Conservation (phyloP, 495 filamentous ascomycete genomes). For the Venustampulla echinocandica region DNA sequence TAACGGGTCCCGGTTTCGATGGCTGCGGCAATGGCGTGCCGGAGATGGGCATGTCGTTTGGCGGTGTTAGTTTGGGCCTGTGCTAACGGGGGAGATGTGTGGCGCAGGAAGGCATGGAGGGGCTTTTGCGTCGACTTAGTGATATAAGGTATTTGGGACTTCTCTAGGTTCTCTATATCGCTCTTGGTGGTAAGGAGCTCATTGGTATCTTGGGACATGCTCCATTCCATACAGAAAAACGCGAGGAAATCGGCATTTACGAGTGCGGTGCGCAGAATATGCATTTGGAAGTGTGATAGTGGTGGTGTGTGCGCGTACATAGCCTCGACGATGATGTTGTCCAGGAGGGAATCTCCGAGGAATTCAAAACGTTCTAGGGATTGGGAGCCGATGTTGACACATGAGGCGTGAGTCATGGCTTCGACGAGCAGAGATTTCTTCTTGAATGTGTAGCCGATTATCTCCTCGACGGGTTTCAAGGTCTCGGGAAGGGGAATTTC, state of each 20-base stretch:
- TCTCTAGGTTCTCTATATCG: conserved; percentile 12
- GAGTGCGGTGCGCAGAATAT: conserved; percentile 60
- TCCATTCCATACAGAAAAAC: conserved; percentile 63
- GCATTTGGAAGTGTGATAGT: conserved; percentile 56
- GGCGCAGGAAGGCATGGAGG: conserved; percentile 65
- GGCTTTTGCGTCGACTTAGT: conserved; percentile 27
- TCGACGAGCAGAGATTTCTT: conserved; percentile 67
- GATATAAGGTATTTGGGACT: conserved; percentile 11
- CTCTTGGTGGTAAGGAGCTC: conserved; percentile 16
- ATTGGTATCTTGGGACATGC: conserved; percentile 25
- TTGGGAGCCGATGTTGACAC: conserved; percentile 32
- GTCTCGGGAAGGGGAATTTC: conserved; percentile 10
- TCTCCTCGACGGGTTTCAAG: conserved; percentile 36
- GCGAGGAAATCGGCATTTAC: conserved; percentile 85
- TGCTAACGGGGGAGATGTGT: conserved; percentile 37
- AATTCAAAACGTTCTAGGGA: conserved; percentile 89
- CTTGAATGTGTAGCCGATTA: conserved; percentile 64
- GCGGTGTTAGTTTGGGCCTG: conserved; percentile 32
- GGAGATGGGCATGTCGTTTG: conserved; percentile 40
- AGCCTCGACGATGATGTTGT: conserved; percentile 57
- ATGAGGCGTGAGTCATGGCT: conserved; percentile 79
- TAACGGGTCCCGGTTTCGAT: conserved; percentile 44
- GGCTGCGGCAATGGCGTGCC: conserved; percentile 39
- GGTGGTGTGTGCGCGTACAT: conserved; percentile 36
- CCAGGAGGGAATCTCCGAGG: conserved; percentile 80